These are phyloP conservation scores for Stephania cephalantha DNA, from an alignment of 164 flowering plant genomes.

Conservation along the genomic window DNA sequence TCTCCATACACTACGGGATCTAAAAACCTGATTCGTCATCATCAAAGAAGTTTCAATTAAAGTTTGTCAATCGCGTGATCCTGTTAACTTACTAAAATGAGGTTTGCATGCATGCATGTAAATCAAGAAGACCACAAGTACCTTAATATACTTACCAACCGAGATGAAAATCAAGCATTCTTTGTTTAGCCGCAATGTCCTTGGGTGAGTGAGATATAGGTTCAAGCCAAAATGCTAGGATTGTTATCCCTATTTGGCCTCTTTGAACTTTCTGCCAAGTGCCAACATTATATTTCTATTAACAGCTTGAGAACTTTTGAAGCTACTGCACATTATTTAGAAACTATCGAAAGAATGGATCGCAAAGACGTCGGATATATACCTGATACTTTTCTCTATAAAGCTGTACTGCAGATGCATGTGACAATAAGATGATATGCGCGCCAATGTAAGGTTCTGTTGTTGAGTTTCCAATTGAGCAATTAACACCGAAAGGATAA, in stretches of 20 bases:
- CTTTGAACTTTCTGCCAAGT: slow-evolving; percentile 8
- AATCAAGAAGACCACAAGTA: too few species aligned
- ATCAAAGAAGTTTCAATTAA: too few species aligned
- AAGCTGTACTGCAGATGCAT: slow-evolving; percentile 11
- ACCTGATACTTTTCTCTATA: slow-evolving; percentile 16
- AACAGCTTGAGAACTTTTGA: background rate
- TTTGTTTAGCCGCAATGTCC: slow-evolving; percentile 6
- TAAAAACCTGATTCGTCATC: too few species aligned
- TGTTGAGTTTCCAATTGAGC: slow-evolving; percentile 13
- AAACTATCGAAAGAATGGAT: background rate
- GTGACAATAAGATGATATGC: slow-evolving; percentile 12
- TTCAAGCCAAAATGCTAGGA: slow-evolving; percentile 12
- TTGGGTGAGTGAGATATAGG: background rate
- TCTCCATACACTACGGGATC: too few species aligned
- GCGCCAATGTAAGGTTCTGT: slow-evolving; percentile 17
- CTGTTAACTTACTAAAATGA: background rate
- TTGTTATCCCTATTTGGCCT: slow-evolving; percentile 16
- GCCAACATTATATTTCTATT: background rate
- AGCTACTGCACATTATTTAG: background rate
- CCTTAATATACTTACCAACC: slow-evolving; percentile 6
- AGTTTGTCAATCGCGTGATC: background rate
- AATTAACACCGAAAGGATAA: slow-evolving; percentile 12
- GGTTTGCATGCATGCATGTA: too few species aligned
- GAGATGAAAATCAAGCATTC: slow-evolving; percentile 7
- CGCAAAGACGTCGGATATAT: background rate